Conservation (phyloP, 208 protist genomes). For the Leishmania mexicana region DNA sequence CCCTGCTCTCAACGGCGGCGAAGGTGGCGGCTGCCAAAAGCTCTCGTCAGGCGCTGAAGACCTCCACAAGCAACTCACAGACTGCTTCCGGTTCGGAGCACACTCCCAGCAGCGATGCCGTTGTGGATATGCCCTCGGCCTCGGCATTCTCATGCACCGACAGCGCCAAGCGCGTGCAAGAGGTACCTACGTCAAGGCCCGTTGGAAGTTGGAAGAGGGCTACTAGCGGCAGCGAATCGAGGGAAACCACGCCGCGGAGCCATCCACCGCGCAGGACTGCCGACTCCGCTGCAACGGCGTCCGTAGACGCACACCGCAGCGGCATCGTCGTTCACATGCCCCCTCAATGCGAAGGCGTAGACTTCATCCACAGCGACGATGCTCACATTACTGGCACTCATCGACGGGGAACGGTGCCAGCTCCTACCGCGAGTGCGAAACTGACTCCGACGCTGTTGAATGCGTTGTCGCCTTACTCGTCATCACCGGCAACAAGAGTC, state of each 20-base stretch:
- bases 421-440: background rate
- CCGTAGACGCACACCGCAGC: background rate
- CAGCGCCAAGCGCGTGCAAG: background rate
- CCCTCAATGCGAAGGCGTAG: background rate
- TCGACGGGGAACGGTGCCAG: background rate
- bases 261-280: background rate
- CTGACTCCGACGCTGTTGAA: background rate
- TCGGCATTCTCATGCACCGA: no score
- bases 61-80: background rate
- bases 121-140: background rate
- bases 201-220: background rate
- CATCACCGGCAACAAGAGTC: background rate
- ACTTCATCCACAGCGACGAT: background rate
- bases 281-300: background rate
- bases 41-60: background rate
- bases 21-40: background rate
- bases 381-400: background rate
- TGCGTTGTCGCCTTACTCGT: background rate
- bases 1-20: background rate
- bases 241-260: background rate
- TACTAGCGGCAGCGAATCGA: background rate
- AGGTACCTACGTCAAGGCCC: background rate
- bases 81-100: background rate
- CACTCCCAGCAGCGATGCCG: background rate
- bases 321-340: no score